Conservation (phyloP, 108 stramenopile genomes). For the Nitzschia inconspicua region DNA sequence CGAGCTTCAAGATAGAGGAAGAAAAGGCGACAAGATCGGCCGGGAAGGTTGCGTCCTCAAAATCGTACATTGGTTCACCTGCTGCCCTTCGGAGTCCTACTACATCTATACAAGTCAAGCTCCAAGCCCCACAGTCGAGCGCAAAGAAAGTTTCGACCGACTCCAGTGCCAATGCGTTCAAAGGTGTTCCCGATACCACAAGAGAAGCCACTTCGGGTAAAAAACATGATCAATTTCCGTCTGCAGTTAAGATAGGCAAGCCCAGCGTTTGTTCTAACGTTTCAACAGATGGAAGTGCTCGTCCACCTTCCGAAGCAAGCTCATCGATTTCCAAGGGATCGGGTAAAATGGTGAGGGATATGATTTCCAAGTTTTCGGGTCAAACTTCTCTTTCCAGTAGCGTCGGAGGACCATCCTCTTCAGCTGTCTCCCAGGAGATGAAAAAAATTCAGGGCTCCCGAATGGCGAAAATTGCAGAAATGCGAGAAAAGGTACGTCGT, state of each 20-base stretch:
- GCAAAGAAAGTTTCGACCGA: too few species aligned
- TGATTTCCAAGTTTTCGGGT: slow-evolving; percentile 28
- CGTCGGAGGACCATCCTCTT: background rate
- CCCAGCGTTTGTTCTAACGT: too few species aligned
- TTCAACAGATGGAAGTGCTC: slow-evolving; percentile 8
- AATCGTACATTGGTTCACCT: too few species aligned
- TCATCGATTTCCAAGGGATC: slow-evolving; percentile 4
- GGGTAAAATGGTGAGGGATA: slow-evolving; percentile 20
- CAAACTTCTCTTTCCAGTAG: background rate
- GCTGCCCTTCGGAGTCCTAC: too few species aligned
- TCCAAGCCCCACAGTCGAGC: too few species aligned
- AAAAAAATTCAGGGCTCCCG: slow-evolving; percentile 44
- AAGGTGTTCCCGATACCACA: too few species aligned
- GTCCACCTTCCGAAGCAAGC: slow-evolving; percentile 15
- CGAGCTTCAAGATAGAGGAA: background rate
- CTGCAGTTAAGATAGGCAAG: too few species aligned
- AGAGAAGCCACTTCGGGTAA: too few species aligned
- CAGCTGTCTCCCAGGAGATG: slow-evolving; percentile 33
- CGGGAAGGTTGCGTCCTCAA: too few species aligned
- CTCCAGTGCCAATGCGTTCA: too few species aligned
- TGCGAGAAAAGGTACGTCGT: slow-evolving; percentile 17
- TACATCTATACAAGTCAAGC: too few species aligned
- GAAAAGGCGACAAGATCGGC: background rate
- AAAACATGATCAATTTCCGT: too few species aligned
- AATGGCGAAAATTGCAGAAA: slow-evolving; percentile 46